Base-by-base conservation (phyloP, 2,329 filamentous ascomycete species). In the Trichothecium sympodiale region DNA sequence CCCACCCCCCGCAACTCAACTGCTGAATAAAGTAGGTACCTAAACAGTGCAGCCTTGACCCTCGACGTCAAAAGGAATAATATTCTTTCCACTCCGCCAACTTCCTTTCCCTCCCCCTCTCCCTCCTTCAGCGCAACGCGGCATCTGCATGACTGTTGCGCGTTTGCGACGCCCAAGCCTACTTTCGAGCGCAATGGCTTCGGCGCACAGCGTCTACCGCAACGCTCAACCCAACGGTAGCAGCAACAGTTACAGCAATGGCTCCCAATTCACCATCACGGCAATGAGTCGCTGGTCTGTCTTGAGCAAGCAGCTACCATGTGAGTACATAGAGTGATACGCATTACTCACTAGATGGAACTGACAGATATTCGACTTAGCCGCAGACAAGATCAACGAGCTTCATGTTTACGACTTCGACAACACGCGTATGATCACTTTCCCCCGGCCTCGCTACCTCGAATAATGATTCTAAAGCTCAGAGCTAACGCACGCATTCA, bases 381-480 rank as follows among this genome's bases (percentile, higher is more conserved):
- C 74, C 23, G 68, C 77, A 9, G 67, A 81, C 29, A 67, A 75
- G 37, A 80, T 96, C 59, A 85, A 76, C 54, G 64, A 77, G 8
- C 77, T 98, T 35, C 89, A 96, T 54, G 74, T 98, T 46, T 96
- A 96, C 63, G 91, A 98, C 58, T 98, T 96, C 57, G 91, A 98
- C 60, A 96, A 98, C 53, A 96, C 89, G 27, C 64, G 84, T 89
- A 65, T 55, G 80, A 44, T 34, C 37, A 33, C 18, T 16, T 28
- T 34, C 20, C 30, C 28, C 20, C 20, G 20, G 6, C 20, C 18
- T 15, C 18, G 9, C 14, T n/a, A n/a, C n/a, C n/a, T n/a, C n/a
- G n/a, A n/a, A n/a, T n/a, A n/a, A n/a, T n/a, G n/a, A n/a, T n/a
- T 12, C 17, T 13, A 26, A 34, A 9, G 8, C 9, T 33, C 14